Base-by-base conservation (phyloP, 331 rosid genomes). In the Dryas integrifolia region DNA sequence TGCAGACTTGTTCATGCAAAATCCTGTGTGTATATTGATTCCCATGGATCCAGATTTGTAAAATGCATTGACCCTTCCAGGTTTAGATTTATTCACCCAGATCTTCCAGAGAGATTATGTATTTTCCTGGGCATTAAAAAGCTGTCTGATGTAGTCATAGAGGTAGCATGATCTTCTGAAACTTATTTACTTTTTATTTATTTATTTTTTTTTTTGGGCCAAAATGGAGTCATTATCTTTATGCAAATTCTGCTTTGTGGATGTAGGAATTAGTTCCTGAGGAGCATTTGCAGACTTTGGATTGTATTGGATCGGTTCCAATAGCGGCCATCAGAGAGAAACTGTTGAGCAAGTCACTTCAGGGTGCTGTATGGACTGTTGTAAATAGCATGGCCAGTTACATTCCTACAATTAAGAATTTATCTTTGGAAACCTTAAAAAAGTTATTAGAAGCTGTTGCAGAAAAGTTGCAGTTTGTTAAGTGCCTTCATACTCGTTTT, bases 1-100 rank as follows among this genome's bases (percentile, higher is more conserved):
- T 88, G 97, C 82, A 91, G 96, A 78, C 98, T 91, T 73, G 98
- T 94, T 78, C 92, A 89, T 85, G 89, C 96, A 35, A 84, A 77
- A 26, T 85, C 95, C 51, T 91, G 98, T 77, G 95, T 81, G 24
- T 94, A 88, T 80, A 75, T 94, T 66, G 98, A 94, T 86, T 82
- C 97, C 65, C 85, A 84, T 77, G 98, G 98, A 77, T 91, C 97
- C 73, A 90, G 85, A 69, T 91, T 72, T 77, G 85, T 94, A 69
- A 94, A 91, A 83, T 86, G 82, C 73, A 94, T 94, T 45, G 90
- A 94, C 65, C 85, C 90, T 67, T 91, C 91, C 70, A 89, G 92
- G 77, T 69, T 94, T 73, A 91, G 97, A 85, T 91, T 91, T 80
- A 89, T 84, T 76, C 98, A 94, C 77, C 87, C 92, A 53, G 91